phyloP scores from a whole-genome alignment of 352 stramenopile species.

The Phytophthora cactorum region DNA sequence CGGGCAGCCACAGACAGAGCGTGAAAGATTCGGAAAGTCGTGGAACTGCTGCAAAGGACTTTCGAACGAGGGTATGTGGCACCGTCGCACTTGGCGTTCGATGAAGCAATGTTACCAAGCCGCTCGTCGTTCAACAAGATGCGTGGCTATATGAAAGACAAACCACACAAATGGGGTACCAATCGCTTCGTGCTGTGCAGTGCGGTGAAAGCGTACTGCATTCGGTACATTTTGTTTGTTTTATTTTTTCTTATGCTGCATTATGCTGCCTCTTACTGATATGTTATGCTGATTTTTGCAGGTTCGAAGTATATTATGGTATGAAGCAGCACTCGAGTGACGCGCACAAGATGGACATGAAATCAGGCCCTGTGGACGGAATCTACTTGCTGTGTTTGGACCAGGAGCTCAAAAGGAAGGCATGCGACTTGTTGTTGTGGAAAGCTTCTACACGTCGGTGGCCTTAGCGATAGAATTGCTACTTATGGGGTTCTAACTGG shows the following conservation, averaged over 20 bases:
- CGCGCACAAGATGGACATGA: not conserved
- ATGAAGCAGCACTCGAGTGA: not conserved
- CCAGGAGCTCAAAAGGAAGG: not conserved
- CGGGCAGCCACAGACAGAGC: not conserved
- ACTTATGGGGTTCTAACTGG: not conserved
- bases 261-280: not conserved
- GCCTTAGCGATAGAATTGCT: not conserved
- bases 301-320: not conserved
- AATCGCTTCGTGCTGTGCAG: conserved; percentile 1
- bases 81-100: not conserved
- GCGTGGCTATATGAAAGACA: not conserved
- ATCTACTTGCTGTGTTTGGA: not conserved
- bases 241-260: not conserved
- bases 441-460: not conserved
- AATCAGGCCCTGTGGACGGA: not conserved
- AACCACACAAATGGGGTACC: not conserved
- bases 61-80: not conserved
- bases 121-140: not conserved
- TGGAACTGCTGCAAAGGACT: not conserved
- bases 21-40: not conserved
- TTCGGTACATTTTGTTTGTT: not conserved
- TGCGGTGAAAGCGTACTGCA: not conserved
- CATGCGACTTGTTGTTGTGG: not conserved
- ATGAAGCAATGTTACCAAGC: not conserved
- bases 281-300: not conserved